Conservation (phyloP, 257 asterid species). For the Solanum commersonii region DNA sequence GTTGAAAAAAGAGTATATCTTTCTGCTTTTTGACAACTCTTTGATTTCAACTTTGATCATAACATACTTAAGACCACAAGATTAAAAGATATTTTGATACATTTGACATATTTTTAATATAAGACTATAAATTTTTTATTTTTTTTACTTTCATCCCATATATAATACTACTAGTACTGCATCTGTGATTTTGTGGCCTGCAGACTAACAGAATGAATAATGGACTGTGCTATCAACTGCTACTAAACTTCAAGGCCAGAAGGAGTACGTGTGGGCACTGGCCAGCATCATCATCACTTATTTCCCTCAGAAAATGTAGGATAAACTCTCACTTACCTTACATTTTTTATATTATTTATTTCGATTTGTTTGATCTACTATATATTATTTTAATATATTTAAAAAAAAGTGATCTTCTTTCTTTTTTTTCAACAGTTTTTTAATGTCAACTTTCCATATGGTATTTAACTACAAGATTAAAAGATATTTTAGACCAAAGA, state of each 20-base stretch:
- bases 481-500: too few relatives aligned
- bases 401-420: too few relatives aligned
- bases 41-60: neutral
- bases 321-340: neutral
- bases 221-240: neutral
- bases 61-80: neutral
- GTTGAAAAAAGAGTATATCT: neutral
- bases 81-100: neutral
- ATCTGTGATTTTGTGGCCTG: neutral
- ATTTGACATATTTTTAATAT: neutral
- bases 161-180: neutral
- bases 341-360: neutral
- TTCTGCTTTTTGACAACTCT: neutral
- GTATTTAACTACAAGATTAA: too few relatives aligned
- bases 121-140: too few relatives aligned
- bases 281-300: neutral
- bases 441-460: too few relatives aligned
- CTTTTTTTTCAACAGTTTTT: too few relatives aligned
- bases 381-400: too few relatives aligned
- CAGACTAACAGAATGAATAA: neutral
- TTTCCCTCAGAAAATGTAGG: neutral
- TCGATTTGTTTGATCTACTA: neutral
- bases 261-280: neutral
- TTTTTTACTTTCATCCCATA: neutral
- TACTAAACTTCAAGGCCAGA: neutral